These are phyloP conservation scores for Stagonosporopsis tanaceti DNA, from an alignment of 2,329 filamentous ascomycete species.

Conservation along the genomic window DNA sequence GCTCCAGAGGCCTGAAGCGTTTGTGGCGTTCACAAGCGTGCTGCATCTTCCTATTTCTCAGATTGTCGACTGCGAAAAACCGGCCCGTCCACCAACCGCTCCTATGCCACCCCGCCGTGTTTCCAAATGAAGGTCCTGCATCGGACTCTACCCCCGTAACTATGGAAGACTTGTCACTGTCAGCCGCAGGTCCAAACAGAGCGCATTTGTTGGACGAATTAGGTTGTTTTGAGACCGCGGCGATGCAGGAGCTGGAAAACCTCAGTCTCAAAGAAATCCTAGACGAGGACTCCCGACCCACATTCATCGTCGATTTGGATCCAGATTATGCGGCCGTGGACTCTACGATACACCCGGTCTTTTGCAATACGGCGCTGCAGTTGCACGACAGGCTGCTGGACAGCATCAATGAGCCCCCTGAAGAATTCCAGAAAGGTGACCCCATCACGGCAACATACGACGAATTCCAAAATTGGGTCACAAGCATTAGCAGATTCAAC, in stretches of 20 bases:
- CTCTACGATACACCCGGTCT: slow-evolving; percentile 35
- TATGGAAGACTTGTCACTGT: slow-evolving; percentile 9
- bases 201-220: slow-evolving; percentile 1
- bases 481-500: slow-evolving; percentile 53
- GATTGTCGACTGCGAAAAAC: slow-evolving; percentile 7
- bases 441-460: slow-evolving; percentile 35
- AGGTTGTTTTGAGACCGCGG: slow-evolving; percentile 23
- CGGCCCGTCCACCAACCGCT: background rate
- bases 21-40: slow-evolving; percentile 21
- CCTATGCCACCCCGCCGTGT: slow-evolving; percentile 8
- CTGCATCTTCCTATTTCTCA: slow-evolving; percentile 8
- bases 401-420: slow-evolving; percentile 26
- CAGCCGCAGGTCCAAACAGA: background rate
- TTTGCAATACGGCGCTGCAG: slow-evolving; percentile 43
- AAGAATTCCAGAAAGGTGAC: slow-evolving; percentile 4
- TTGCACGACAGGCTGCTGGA: slow-evolving; percentile 40
- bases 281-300: slow-evolving; percentile 44
- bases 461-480: slow-evolving; percentile 54
- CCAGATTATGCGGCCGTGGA: slow-evolving; percentile 31
- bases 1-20: slow-evolving; percentile 3
- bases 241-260: slow-evolving; percentile 33
- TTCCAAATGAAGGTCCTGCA: slow-evolving; percentile 2
- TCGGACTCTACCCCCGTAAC: background rate
- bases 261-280: slow-evolving; percentile 40
- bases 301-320: slow-evolving; percentile 44